Evolutionary conservation across 805 yeast species (phyloP).

Genomic region (Priceomyces haplophilus): DNA sequence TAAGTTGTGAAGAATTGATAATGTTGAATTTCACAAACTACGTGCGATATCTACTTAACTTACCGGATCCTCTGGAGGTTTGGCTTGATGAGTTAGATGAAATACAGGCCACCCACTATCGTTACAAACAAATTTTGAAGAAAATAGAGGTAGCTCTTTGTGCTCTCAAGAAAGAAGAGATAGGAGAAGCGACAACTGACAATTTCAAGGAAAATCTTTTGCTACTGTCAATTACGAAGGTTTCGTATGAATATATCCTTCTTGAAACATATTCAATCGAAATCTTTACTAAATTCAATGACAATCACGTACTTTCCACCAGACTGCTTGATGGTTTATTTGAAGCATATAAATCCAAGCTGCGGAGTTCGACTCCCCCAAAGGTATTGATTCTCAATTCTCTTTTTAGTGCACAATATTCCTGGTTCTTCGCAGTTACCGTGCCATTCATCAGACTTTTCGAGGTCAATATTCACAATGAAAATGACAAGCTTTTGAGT

Average conservation of each 20-base stretch:
- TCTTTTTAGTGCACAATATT: slow-evolving; percentile 30
- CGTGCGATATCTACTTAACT: slow-evolving; percentile 28
- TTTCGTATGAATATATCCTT: slow-evolving; percentile 36
- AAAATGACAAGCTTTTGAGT: slow-evolving; percentile 17
- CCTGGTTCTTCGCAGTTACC: slow-evolving; percentile 37
- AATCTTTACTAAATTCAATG: slow-evolving; percentile 31
- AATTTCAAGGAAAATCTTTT: slow-evolving; percentile 16
- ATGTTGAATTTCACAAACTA: slow-evolving; percentile 39
- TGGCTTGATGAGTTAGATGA: slow-evolving; percentile 17
- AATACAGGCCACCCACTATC: slow-evolving; percentile 24
- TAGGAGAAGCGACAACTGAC: slow-evolving; percentile 16
- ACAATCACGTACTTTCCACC: slow-evolving; percentile 29
- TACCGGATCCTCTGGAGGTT: slow-evolving; percentile 22
- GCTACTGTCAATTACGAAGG: slow-evolving; percentile 31
- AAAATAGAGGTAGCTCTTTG: slow-evolving; percentile 26
- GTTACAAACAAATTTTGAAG: slow-evolving; percentile 24
- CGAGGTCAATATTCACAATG: slow-evolving; percentile 31
- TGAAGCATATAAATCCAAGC: slow-evolving; percentile 15
- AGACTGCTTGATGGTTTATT: slow-evolving; percentile 23
- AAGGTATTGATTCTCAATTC: slow-evolving; percentile 35
- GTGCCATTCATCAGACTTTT: slow-evolving; percentile 36
- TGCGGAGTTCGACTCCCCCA: slow-evolving; percentile 14
- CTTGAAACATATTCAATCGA: slow-evolving; percentile 40
- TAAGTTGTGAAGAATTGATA: slow-evolving; percentile 33
- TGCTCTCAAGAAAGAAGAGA: slow-evolving; percentile 25